These are phyloP conservation scores for Hamamelis virginiana DNA, from an alignment of 164 flowering plant genomes.

Conservation along the genomic window DNA sequence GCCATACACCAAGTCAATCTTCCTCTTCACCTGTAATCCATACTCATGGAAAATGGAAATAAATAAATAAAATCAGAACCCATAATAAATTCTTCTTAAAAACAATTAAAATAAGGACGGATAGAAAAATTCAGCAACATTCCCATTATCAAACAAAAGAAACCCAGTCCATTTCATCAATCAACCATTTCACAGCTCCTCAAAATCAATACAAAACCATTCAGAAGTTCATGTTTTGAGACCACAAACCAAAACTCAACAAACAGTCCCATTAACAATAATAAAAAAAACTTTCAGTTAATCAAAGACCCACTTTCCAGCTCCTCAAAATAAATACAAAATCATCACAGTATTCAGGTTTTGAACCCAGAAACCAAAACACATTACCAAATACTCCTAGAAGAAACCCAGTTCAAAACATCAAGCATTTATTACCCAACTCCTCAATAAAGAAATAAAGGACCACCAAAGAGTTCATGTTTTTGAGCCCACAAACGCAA, in stretches of 20 bases:
- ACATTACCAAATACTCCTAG: neutral
- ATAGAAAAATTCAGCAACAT: too few relatives aligned
- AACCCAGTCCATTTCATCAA: slow-evolving; percentile 1
- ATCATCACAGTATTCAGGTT: too few relatives aligned
- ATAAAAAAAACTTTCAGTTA: too few relatives aligned
- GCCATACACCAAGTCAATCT: slow-evolving; percentile 89
- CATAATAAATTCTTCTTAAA: neutral
- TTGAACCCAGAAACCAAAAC: too few relatives aligned
- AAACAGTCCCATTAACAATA: too few relatives aligned
- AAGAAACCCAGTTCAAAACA: neutral
- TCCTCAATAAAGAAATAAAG: neutral
- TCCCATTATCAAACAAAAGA: slow-evolving; percentile 6
- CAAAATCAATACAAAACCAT: slow-evolving; percentile 2
- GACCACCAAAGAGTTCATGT: neutral
- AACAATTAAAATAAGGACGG: too few relatives aligned
- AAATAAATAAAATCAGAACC: slow-evolving; percentile 3
- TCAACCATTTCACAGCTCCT: neutral
- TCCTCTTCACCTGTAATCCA: slow-evolving; percentile 67
- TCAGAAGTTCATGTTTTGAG: neutral
- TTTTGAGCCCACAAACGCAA: neutral
- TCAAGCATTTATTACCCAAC: neutral
- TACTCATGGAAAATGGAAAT: slow-evolving; percentile 1
- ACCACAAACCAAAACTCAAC: neutral
- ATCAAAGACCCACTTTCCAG: too few relatives aligned
- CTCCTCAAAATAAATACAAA: too few relatives aligned